Evolutionary conservation across 164 flowering plant genomes (phyloP).

Genomic region (Magnolia sinica): DNA sequence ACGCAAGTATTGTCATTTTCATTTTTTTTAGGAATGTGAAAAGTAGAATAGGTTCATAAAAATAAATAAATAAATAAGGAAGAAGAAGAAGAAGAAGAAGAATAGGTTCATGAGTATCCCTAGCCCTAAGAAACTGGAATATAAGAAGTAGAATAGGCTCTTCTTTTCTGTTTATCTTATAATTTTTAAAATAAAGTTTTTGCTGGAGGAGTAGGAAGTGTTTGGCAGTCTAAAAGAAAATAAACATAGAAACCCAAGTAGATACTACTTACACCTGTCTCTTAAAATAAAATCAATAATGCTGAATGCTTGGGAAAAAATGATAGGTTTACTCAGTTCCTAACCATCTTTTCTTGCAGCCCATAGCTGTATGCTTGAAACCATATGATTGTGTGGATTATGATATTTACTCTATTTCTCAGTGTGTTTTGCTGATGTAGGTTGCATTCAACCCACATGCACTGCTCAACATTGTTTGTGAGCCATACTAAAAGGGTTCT

Average conservation of each 20-base stretch:
- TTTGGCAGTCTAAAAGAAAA: too few relatives aligned
- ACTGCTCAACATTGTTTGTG: not conserved
- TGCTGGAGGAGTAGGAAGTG: too few relatives aligned
- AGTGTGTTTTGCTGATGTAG: conserved; percentile 27
- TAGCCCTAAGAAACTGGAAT: not conserved
- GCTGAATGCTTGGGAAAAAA: not conserved
- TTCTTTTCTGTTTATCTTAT: not conserved
- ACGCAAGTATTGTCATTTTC: too few relatives aligned
- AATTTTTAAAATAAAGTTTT: not conserved
- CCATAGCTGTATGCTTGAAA: not conserved
- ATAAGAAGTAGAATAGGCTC: not conserved
- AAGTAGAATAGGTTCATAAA: not conserved
- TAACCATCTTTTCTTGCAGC: too few relatives aligned
- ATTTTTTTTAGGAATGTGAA: too few relatives aligned
- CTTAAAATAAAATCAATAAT: too few relatives aligned
- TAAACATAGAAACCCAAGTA: too few relatives aligned
- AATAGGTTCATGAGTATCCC: not conserved
- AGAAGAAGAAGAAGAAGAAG: too few relatives aligned
- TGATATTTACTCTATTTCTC: not conserved
- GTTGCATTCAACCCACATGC: conserved; percentile 41
- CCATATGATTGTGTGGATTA: not conserved
- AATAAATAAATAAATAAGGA: too few relatives aligned
- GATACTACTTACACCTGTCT: too few relatives aligned
- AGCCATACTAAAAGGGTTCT: not conserved
- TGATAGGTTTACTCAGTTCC: not conserved